Evolutionary conservation across 2,329 filamentous ascomycete species (phyloP).

Genomic region (Pseudocercospora eumusae): DNA sequence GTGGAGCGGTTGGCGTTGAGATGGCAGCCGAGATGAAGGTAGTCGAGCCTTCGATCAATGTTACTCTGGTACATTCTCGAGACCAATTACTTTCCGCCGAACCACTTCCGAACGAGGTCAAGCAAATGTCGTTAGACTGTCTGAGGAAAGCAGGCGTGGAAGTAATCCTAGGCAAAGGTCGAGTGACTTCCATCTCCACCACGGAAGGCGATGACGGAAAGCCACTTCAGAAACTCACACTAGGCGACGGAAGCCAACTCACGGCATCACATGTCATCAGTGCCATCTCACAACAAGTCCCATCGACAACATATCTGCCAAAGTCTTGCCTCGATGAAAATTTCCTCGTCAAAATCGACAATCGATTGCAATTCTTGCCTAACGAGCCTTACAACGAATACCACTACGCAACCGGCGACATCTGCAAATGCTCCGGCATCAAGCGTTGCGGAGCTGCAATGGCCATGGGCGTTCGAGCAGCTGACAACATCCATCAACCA

Average conservation of each 20-base stretch:
- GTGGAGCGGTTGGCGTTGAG: slow-evolving; percentile 76
- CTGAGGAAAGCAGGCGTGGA: slow-evolving; percentile 65
- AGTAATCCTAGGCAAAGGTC: slow-evolving; percentile 59
- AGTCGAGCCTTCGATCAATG: slow-evolving; percentile 62
- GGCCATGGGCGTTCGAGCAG: slow-evolving; percentile 68
- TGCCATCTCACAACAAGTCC: slow-evolving; percentile 64
- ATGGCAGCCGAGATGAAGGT: slow-evolving; percentile 78
- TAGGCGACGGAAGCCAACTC: slow-evolving; percentile 63
- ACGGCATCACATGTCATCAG: slow-evolving; percentile 66
- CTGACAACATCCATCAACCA: slow-evolving; percentile 66
- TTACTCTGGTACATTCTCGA: slow-evolving; percentile 75
- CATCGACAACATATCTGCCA: slow-evolving; percentile 66
- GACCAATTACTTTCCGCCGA: slow-evolving; percentile 71
- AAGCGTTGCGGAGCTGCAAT: slow-evolving; percentile 77
- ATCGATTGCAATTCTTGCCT: slow-evolving; percentile 58
- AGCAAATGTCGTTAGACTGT: slow-evolving; percentile 61
- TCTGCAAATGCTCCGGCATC: slow-evolving; percentile 72
- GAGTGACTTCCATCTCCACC: slow-evolving; percentile 55
- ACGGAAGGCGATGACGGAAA: slow-evolving; percentile 50
- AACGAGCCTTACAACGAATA: slow-evolving; percentile 57
- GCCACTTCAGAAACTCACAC: slow-evolving; percentile 52
- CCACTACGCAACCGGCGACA: slow-evolving; percentile 72
- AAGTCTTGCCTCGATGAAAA: slow-evolving; percentile 59
- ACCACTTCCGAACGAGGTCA: slow-evolving; percentile 68
- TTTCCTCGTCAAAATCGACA: slow-evolving; percentile 64